A percentile compares a stretch with the other conserved stretches of the same genome.
phyloP scores from a whole-genome alignment of 2,329 filamentous ascomycete species.

The Ophiostoma sp. region DNA sequence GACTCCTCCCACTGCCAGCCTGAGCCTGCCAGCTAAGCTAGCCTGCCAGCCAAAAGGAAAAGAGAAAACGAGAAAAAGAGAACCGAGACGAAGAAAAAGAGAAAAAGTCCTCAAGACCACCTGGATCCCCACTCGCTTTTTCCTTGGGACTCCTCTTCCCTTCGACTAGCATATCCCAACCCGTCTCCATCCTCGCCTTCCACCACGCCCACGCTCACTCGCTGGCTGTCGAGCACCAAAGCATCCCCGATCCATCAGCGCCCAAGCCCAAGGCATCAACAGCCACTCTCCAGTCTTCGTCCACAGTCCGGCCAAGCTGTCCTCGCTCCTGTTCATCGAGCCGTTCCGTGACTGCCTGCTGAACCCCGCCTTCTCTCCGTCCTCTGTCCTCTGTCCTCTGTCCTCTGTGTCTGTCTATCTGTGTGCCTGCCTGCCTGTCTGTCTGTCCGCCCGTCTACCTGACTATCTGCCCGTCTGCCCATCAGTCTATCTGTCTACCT shows the following conservation, averaged over 20 bases:
- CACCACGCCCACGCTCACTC: background rate
- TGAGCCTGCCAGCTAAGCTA: background rate
- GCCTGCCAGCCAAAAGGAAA: background rate
- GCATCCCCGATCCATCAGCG: slow-evolving; percentile 11
- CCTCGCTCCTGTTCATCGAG: background rate
- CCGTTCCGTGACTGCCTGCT: slow-evolving; percentile 9
- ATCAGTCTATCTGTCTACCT: too few species aligned
- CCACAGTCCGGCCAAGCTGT: background rate
- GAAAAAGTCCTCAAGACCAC: slow-evolving; percentile 20
- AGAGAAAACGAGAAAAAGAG: background rate
- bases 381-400: background rate
- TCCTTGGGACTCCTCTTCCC: background rate
- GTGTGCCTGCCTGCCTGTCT: too few species aligned
- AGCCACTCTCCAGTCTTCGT: background rate
- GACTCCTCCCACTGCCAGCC: slow-evolving; percentile 8
- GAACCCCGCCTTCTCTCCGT: background rate
- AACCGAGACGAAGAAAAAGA: background rate
- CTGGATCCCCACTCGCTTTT: slow-evolving; percentile 21
- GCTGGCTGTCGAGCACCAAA: too few species aligned
- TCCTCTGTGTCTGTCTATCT: background rate
- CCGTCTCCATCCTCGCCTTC: background rate
- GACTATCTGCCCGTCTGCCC: too few species aligned
- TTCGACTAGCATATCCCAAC: background rate
- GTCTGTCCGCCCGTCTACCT: too few species aligned
- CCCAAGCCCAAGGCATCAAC: slow-evolving; percentile 19